Evolutionary conservation across 805 yeast species (phyloP).

Genomic region (Lipomyces starkeyi): DNA sequence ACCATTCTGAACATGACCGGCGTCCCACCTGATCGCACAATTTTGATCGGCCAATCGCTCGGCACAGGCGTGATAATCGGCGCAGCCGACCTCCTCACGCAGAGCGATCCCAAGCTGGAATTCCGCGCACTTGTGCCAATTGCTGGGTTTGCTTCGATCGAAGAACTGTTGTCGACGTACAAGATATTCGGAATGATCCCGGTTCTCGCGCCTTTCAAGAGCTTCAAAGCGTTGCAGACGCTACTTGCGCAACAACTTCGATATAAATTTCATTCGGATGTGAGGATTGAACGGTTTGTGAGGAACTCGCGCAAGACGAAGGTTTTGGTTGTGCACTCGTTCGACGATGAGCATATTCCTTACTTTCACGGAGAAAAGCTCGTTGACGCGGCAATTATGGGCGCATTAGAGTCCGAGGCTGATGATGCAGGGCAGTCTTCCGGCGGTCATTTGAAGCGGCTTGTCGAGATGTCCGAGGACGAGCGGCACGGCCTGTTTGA

Average conservation of each 20-base stretch:
- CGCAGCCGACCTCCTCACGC: conserved; percentile 25
- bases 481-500: conserved; percentile 27
- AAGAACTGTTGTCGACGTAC: conserved; percentile 22
- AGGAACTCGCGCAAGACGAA: conserved; percentile 19
- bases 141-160: conserved; percentile 32
- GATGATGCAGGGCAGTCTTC: conserved; percentile 1
- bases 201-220: conserved; percentile 18
- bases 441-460: conserved; percentile 10
- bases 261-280: conserved; percentile 26
- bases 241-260: conserved; percentile 2
- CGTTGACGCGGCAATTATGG: conserved; percentile 25
- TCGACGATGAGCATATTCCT: conserved; percentile 25
- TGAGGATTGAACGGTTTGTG: conserved; percentile 24
- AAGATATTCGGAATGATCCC: conserved; percentile 25
- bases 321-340: conserved; percentile 25
- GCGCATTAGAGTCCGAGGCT: conserved; percentile 22
- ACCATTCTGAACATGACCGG: conserved; percentile 16
- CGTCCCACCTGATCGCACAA: conserved; percentile 15
- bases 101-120: conserved; percentile 2
- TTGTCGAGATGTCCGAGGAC: conserved; percentile 18
- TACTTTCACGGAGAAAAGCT: conserved; percentile 30
- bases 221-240: background rate
- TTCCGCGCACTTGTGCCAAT: conserved; percentile 27
- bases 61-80: conserved; percentile 35
- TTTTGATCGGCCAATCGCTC: conserved; percentile 33